These are phyloP conservation scores for Clavispora santaluciae DNA, from an alignment of 805 yeast genomes.

Conservation along the genomic window DNA sequence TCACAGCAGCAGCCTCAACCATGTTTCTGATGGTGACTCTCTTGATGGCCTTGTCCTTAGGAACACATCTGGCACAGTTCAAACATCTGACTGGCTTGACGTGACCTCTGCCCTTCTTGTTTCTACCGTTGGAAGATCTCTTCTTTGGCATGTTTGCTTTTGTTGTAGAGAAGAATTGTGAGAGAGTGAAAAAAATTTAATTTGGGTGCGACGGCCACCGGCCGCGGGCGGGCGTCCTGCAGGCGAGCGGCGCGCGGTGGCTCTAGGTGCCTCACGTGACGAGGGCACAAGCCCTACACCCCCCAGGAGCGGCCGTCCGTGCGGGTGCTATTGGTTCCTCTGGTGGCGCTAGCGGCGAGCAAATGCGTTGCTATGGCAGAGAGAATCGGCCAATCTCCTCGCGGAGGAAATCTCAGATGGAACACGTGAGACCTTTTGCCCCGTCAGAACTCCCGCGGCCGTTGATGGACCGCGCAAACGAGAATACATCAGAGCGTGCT, in stretches of 20 bases:
- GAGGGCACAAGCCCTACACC: slow-evolving; percentile 16
- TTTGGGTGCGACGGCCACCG: slow-evolving; percentile 11
- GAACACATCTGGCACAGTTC: slow-evolving; percentile 99
- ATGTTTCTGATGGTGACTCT: slow-evolving; percentile 99
- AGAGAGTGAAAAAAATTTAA: slow-evolving; percentile 12
- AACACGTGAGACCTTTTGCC: no score
- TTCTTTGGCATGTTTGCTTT: slow-evolving; percentile 89
- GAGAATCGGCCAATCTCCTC: no score
- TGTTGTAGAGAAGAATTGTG: slow-evolving; percentile 13
- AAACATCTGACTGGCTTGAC: slow-evolving; percentile 99
- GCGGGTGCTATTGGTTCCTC: no score
- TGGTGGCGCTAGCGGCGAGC: no score
- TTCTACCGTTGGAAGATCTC: slow-evolving; percentile 99
- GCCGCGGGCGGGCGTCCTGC: slow-evolving; percentile 4
- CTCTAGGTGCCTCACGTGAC: slow-evolving; percentile 1
- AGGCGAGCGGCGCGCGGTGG: slow-evolving; percentile 4
- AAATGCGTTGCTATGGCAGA: no score
- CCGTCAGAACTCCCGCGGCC: no score
- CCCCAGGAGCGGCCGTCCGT: no score
- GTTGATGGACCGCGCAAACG: no score
- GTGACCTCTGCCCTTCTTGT: slow-evolving; percentile 99
- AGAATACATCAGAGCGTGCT: no score
- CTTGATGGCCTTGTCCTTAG: slow-evolving; percentile 99
- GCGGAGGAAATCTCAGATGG: no score
- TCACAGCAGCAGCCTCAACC: slow-evolving; percentile 99